A percentile compares a stretch with the other conserved stretches of the same genome.
Evolutionary conservation across 2,329 filamentous ascomycete genomes (phyloP).

Genomic region (Tolypocladium album): DNA sequence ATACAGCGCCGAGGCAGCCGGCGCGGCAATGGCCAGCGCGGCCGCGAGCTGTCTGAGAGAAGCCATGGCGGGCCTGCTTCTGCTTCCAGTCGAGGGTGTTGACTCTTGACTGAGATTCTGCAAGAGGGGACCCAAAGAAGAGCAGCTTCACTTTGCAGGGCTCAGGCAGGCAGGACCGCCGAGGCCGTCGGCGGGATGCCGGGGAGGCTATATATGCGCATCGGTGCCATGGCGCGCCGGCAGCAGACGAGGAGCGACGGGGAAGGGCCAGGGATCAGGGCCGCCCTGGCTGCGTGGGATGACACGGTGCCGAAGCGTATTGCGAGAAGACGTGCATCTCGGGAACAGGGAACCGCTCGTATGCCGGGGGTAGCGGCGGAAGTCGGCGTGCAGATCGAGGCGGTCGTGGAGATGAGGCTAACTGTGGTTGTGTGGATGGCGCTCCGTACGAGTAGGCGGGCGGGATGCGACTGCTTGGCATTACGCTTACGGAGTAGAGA

Average conservation of each 20-base stretch:
- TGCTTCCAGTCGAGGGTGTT: not conserved
- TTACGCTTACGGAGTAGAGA: not conserved
- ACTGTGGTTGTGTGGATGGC: not conserved
- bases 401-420: not conserved
- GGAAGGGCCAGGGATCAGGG: not conserved
- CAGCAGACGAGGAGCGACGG: not conserved
- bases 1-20: conserved; percentile 36
- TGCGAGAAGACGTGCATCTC: not conserved
- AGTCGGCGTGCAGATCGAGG: not conserved
- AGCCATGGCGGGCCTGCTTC: not conserved
- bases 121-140: not conserved
- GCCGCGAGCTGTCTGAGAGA: conserved; percentile 13
- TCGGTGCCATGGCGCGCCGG: not conserved
- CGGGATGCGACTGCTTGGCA: not conserved
- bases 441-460: too few relatives aligned
- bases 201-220: not conserved
- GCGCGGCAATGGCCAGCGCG: conserved; percentile 16
- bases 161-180: not conserved
- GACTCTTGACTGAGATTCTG: not conserved
- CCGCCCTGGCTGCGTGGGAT: not conserved
- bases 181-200: not conserved
- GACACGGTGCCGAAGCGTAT: not conserved
- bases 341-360: not conserved
- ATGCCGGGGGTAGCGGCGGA: not conserved
- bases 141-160: not conserved